phyloP scores from a whole-genome alignment of 164 flowering plant species.

The Liquidambar formosana region DNA sequence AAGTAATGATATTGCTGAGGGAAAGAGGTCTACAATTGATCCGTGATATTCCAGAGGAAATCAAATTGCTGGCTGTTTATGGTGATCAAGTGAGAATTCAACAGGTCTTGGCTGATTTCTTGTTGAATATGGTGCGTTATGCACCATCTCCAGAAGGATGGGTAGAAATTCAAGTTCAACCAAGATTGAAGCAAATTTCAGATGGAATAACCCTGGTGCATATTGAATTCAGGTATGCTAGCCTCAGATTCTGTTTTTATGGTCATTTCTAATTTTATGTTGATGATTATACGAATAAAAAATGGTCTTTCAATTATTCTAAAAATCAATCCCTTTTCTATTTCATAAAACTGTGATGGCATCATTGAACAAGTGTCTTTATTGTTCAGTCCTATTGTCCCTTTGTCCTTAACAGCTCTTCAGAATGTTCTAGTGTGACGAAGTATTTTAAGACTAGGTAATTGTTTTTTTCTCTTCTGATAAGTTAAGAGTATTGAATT shows the following conservation, averaged over 20 bases:
- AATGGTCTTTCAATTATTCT: not conserved
- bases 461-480: too few species aligned
- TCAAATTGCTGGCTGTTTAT: conserved; percentile 64
- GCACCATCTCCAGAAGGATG: conserved; percentile 92
- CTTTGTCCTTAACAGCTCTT: too few species aligned
- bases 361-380: not conserved
- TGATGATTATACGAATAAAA: not conserved
- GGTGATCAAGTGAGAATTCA: conserved; percentile 91
- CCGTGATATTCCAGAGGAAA: conserved; percentile 88
- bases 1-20: conserved; percentile 74
- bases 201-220: conserved; percentile 45
- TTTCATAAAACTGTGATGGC: not conserved
- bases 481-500: too few species aligned
- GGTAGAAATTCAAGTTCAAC: conserved; percentile 87
- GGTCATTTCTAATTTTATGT: not conserved
- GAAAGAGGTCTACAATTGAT: conserved; percentile 78
- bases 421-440: too few species aligned
- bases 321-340: not conserved
- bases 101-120: conserved; percentile 80
- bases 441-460: too few species aligned
- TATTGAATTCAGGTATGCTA: conserved; percentile 75
- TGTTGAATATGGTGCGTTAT: conserved; percentile 74
- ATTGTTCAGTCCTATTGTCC: too few species aligned
- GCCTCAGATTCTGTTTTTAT: not conserved
- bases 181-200: conserved; percentile 54